Evolutionary conservation across 495 filamentous ascomycete species (phyloP).

Genomic region (Hapsidospora chrysogenum): DNA sequence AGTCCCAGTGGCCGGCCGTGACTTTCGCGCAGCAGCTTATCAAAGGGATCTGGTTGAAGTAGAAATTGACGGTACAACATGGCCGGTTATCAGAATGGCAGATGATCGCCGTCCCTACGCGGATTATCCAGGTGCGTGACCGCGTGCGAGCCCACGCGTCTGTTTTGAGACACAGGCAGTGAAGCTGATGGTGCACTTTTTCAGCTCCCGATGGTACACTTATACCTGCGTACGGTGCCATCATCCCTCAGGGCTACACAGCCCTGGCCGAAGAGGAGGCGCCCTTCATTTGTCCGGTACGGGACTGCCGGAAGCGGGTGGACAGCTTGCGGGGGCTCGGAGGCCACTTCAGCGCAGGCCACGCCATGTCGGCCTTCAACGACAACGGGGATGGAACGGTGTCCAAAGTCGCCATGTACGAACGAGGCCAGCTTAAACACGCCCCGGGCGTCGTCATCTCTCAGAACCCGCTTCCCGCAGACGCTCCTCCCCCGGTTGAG

Average conservation of each 20-base stretch:
- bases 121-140: no score
- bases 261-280: background rate
- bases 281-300: constrained; percentile 2
- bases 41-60: no score
- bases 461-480: constrained; percentile 3
- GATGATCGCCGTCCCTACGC: no score
- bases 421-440: background rate
- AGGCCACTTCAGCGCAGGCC: constrained; percentile 1
- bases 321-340: background rate
- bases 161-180: no score
- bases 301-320: background rate
- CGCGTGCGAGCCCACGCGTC: no score
- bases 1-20: no score
- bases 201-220: background rate
- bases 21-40: no score
- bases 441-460: constrained; percentile 4
- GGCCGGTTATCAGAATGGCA: no score
- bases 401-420: constrained; percentile 8
- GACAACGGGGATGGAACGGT: constrained; percentile 22
- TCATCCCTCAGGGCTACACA: background rate
- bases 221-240: background rate
- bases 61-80: no score
- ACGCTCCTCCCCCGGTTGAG: background rate
- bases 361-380: constrained; percentile 11
- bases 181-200: no score